Evolutionary conservation across 306 rosid genomes (phyloP), one percentile per base, ranked within the genome.

Genomic region (Begonia peltatifolia): DNA sequence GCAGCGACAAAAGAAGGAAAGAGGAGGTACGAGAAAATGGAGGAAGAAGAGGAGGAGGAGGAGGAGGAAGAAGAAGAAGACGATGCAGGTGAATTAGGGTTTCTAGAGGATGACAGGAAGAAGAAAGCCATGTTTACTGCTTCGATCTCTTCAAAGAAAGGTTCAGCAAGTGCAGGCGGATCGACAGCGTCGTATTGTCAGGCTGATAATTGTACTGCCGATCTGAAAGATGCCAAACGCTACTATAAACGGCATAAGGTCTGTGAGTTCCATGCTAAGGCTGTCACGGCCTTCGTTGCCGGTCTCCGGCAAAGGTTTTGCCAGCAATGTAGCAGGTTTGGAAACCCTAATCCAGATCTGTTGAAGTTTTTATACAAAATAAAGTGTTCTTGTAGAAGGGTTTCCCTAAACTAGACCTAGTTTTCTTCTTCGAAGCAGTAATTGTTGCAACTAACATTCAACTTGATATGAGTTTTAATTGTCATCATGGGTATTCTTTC

Each of bases 301-400:
- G 87, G 84, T 1, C 53, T 53, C 22, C 77, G 66, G 5, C 94
- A 83, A 59, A 72, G 99, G 42, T 92, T 92, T 71, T 92, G 99
- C 71, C 99, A 92, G 63, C 99, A 92, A 83, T 92, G 99, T 62
- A 92, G 99, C 87, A 92, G 94, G 99, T 89, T 36, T 36, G 13
- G 41, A 71, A 70, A 81, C 94, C 85, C 87, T 81, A 74, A 64
- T 62, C 25, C 61, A 52, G 63, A 59, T 59, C 63, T 44, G 12
- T 3, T 10, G 48, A 44, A 44, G 1, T 44, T 44, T 44, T 44
- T 10, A 44, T 12, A n/a, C 8, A 5, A 30, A 30, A 30, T 4
- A 30, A 30, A 30, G 8, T 30, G 38, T 30, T 30, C 9, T 30
- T 0, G 8, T 7, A 30, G 8, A 30, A 30, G 38, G 38, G 38